phyloP scores from a whole-genome alignment of 306 rosid genomes.

The Quercus wislizeni region DNA sequence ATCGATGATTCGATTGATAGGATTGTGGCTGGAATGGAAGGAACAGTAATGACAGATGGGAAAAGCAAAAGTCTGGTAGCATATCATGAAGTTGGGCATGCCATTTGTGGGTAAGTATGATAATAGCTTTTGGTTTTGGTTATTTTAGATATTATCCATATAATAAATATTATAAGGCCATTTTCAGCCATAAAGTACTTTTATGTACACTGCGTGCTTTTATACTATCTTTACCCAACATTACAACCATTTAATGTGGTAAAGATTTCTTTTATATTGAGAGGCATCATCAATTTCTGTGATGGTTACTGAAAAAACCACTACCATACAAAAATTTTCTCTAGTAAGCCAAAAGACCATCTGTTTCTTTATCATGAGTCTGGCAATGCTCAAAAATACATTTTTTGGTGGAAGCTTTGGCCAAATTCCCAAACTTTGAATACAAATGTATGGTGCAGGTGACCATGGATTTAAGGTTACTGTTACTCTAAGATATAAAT shows the following conservation, averaged over 20 bases:
- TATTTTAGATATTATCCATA: neutral
- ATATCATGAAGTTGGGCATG: slow-evolving; percentile 98
- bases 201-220: neutral
- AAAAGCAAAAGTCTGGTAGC: slow-evolving; percentile 97
- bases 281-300: neutral
- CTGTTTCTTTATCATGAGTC: neutral
- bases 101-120: slow-evolving; percentile 84
- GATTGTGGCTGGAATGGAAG: slow-evolving; percentile 99
- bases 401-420: neutral
- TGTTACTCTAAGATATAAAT: neutral
- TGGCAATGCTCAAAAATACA: neutral
- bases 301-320: neutral
- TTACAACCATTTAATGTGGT: too few species aligned
- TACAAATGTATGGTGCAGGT: neutral
- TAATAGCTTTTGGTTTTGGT: neutral
- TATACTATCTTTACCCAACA: neutral
- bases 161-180: neutral
- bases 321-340: neutral
- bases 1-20: slow-evolving; percentile 95
- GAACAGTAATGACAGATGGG: slow-evolving; percentile 98
- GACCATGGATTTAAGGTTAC: neutral
- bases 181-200: neutral
- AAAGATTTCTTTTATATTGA: too few species aligned
- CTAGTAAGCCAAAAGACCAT: neutral
- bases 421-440: neutral